phyloP scores from a whole-genome alignment of 2,329 filamentous ascomycete genomes.

The Alternaria sp. region DNA sequence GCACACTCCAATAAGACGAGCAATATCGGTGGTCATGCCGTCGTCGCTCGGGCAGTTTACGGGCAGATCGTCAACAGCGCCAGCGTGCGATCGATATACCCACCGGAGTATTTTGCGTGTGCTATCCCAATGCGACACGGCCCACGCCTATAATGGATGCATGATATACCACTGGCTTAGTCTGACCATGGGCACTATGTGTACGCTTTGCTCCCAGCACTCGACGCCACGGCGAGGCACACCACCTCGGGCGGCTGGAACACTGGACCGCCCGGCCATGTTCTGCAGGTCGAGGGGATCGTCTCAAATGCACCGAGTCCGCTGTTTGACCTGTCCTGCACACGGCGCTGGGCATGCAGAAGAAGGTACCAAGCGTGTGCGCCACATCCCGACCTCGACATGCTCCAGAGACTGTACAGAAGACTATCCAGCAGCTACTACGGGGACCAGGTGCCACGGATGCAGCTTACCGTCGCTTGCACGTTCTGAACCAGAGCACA shows the following conservation, averaged over 20 bases:
- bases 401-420: slow-evolving; percentile 3
- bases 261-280: slow-evolving; percentile 19
- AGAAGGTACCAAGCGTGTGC: neutral
- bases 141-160: slow-evolving; percentile 29
- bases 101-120: slow-evolving; percentile 46
- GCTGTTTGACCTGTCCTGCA: slow-evolving; percentile 33
- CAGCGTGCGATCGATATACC: slow-evolving; percentile 38
- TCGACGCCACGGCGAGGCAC: slow-evolving; percentile 34
- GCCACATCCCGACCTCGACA: neutral
- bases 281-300: slow-evolving; percentile 25
- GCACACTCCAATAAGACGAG: slow-evolving; percentile 17
- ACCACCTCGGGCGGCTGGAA: slow-evolving; percentile 28
- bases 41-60: slow-evolving; percentile 42
- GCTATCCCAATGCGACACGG: slow-evolving; percentile 27
- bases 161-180: slow-evolving; percentile 31
- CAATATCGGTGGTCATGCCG: slow-evolving; percentile 34
- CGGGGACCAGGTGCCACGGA: slow-evolving; percentile 19
- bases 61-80: slow-evolving; percentile 43
- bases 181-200: slow-evolving; percentile 31
- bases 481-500: slow-evolving; percentile 23
- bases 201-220: slow-evolving; percentile 21
- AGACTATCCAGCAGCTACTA: slow-evolving; percentile 6
- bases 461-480: slow-evolving; percentile 26
- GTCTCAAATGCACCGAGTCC: slow-evolving; percentile 33
- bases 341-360: slow-evolving; percentile 10